Conservation (phyloP, 1,284 basidiomycete genomes). For the Xerocomus minutiporus region DNA sequence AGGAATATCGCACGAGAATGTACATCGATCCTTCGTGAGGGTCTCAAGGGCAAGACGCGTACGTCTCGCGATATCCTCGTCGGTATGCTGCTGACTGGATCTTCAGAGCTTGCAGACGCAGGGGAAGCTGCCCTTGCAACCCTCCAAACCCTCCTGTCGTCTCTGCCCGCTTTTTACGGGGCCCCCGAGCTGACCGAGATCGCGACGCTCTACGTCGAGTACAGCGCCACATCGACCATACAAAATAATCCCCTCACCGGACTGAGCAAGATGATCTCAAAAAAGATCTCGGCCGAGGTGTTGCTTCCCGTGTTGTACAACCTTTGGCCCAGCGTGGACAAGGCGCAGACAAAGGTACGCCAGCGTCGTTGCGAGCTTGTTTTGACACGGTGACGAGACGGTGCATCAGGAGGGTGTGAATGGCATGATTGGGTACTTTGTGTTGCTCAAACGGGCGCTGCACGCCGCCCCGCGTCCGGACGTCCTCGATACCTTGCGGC, state of each 20-base stretch:
- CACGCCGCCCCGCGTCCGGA: constrained; percentile 61
- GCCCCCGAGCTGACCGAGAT: constrained; percentile 53
- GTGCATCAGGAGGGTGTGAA: constrained; percentile 21
- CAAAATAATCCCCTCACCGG: constrained; percentile 33
- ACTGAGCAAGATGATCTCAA: constrained; percentile 57
- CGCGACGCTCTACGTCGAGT: constrained; percentile 53
- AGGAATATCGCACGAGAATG: constrained; percentile 64
- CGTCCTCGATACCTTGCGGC: constrained; percentile 67
- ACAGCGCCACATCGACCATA: constrained; percentile 27
- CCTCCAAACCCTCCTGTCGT: constrained; percentile 51
- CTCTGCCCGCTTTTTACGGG: constrained; percentile 72
- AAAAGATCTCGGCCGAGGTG: constrained; percentile 63
- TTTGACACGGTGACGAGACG: constrained; percentile 1
- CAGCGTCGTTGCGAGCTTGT: not conserved
- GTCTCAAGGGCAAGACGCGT: constrained; percentile 35
- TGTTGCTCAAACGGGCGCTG: constrained; percentile 61
- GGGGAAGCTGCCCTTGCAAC: constrained; percentile 44
- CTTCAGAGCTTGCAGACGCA: constrained; percentile 20
- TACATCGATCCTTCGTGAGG: constrained; percentile 45
- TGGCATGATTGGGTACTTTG: constrained; percentile 57
- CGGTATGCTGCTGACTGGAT: not conserved
- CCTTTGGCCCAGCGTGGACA: constrained; percentile 46
- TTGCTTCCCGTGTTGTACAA: constrained; percentile 61
- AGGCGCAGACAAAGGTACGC: constrained; percentile 37
- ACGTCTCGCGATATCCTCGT: not conserved